These are phyloP conservation scores for Aureobasidium sp. DNA, from an alignment of 2,329 filamentous ascomycete species.

Conservation along the genomic window DNA sequence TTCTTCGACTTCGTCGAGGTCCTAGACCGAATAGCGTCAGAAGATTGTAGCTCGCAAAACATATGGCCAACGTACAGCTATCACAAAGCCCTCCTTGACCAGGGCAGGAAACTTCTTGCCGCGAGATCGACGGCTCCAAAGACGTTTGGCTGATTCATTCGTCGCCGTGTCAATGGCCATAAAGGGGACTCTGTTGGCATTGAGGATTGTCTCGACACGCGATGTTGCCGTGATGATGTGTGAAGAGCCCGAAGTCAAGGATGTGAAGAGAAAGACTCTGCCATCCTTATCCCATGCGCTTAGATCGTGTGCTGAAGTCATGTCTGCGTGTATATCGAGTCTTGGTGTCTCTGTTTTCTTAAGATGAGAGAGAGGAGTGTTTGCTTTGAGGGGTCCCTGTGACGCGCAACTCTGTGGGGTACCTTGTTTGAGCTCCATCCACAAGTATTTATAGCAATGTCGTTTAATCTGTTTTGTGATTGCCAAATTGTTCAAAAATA, in stretches of 20 bases:
- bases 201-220: slow-evolving; percentile 90
- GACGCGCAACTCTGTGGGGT: slow-evolving; percentile 6
- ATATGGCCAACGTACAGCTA: slow-evolving; percentile 59
- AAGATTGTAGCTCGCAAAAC: background rate
- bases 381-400: background rate
- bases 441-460: background rate
- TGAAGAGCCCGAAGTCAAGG: slow-evolving; percentile 86
- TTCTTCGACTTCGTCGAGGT: slow-evolving; percentile 89
- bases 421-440: background rate
- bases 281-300: slow-evolving; percentile 37
- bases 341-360: background rate
- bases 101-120: slow-evolving; percentile 84
- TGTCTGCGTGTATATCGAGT: background rate
- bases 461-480: background rate
- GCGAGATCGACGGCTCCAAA: slow-evolving; percentile 77
- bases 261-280: slow-evolving; percentile 86
- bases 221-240: slow-evolving; percentile 96
- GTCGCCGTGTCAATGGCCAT: slow-evolving; percentile 86
- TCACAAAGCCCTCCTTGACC: slow-evolving; percentile 75
- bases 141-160: slow-evolving; percentile 76
- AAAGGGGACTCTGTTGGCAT: slow-evolving; percentile 90
- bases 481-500: background rate
- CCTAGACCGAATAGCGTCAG: slow-evolving; percentile 43
- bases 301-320: slow-evolving; percentile 25
- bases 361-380: background rate